Evolutionary conservation across 495 filamentous ascomycete species (phyloP).

Genomic region (Penicillium fimorum): DNA sequence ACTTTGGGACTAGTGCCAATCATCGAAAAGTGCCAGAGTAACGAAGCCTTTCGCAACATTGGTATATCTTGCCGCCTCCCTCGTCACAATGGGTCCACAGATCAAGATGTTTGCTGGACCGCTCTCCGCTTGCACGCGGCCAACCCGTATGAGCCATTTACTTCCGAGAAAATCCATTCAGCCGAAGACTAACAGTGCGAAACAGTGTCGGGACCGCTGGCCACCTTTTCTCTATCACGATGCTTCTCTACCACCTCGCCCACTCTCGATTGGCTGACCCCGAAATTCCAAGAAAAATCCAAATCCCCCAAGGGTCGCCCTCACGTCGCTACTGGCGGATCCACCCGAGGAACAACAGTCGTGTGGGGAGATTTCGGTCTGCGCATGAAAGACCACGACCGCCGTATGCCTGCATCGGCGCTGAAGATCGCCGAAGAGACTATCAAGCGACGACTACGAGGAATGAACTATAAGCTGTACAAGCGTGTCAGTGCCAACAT

Average conservation of each 20-base stretch:
- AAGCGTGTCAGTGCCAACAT: slow-evolving; percentile 87
- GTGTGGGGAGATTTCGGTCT: slow-evolving; percentile 96
- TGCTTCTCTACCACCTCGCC: slow-evolving; percentile 72
- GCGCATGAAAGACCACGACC: slow-evolving; percentile 90
- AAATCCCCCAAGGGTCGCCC: slow-evolving; percentile 91
- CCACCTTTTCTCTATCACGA: slow-evolving; percentile 44
- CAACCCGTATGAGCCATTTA: slow-evolving; percentile 31
- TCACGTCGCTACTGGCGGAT: slow-evolving; percentile 86
- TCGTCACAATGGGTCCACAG: slow-evolving; percentile 38
- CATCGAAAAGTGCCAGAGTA: slow-evolving; percentile 35
- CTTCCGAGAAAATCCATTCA: slow-evolving; percentile 8
- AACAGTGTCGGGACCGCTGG: slow-evolving; percentile 34
- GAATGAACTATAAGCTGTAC: slow-evolving; percentile 89
- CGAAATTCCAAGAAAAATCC: slow-evolving; percentile 67
- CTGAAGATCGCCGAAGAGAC: slow-evolving; percentile 88
- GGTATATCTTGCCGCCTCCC: slow-evolving; percentile 14
- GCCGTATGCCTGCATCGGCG: slow-evolving; percentile 81
- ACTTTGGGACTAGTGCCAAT: slow-evolving; percentile 24
- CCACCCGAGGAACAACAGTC: slow-evolving; percentile 87
- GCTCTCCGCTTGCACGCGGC: slow-evolving; percentile 37
- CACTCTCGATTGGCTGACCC: slow-evolving; percentile 73
- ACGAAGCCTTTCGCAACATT: slow-evolving; percentile 16
- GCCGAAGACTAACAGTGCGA: slow-evolving; percentile 25
- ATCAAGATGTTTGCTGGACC: slow-evolving; percentile 40
- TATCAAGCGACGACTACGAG: slow-evolving; percentile 82